phyloP scores from a whole-genome alignment of 768 basidiomycete genomes.

The Pholiota molesta region DNA sequence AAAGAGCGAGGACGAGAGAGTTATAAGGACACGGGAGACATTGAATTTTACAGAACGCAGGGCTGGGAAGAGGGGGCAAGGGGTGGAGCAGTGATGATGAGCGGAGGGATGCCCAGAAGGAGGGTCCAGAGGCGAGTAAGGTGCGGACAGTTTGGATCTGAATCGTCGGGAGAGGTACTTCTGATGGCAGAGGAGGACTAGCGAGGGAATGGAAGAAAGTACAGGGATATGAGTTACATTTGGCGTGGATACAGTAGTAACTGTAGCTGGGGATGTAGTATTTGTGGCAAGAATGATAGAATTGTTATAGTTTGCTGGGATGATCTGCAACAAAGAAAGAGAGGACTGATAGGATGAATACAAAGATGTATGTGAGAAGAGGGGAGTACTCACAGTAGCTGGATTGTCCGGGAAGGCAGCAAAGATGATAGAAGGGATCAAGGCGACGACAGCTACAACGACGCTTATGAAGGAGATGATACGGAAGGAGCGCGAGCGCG shows the following conservation, averaged over 20 bases:
- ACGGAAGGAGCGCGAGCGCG: conserved; percentile 59
- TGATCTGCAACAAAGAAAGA: conserved; percentile 15
- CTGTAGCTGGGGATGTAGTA: not conserved
- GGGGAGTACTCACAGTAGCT: conserved; percentile 34
- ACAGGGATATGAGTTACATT: conserved; percentile 21
- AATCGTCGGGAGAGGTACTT: conserved; percentile 24
- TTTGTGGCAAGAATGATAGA: not conserved
- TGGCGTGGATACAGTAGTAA: not conserved
- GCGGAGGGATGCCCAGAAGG: conserved; percentile 58
- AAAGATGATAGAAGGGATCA: conserved; percentile 62
- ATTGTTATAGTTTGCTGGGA: conserved; percentile 8
- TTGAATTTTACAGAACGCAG: conserved; percentile 46
- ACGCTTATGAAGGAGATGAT: conserved; percentile 55
- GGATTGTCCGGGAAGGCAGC: conserved; percentile 45
- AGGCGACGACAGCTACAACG: conserved; percentile 47
- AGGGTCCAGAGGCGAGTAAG: conserved; percentile 53
- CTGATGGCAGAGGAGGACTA: conserved; percentile 17
- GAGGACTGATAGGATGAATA: conserved; percentile 27
- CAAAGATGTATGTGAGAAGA: conserved; percentile 7
- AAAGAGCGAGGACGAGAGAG: conserved; percentile 44
- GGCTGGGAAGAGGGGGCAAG: conserved; percentile 45
- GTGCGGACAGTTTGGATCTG: conserved; percentile 37
- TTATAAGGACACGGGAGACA: conserved; percentile 46
- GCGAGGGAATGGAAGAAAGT: conserved; percentile 18
- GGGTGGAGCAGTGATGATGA: conserved; percentile 58